Evolutionary conservation across 1,284 basidiomycete genomes (phyloP).

Genomic region (Ustilago cynodontis): DNA sequence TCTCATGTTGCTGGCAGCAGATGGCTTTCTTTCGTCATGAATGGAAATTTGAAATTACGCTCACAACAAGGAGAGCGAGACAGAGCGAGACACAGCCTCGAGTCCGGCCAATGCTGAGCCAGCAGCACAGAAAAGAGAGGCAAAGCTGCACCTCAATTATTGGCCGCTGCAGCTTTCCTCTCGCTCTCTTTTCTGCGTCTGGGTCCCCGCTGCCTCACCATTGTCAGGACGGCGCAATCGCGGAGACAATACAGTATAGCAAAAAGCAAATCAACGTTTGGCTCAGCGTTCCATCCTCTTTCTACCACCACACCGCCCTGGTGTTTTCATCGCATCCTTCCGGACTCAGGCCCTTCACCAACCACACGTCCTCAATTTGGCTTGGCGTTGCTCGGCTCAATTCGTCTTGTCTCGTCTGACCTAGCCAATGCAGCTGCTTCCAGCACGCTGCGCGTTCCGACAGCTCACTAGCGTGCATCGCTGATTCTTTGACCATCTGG

Average conservation of each 20-base stretch:
- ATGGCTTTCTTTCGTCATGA: not conserved
- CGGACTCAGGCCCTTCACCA: not conserved
- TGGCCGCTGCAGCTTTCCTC: not conserved
- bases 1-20: conserved; percentile 4
- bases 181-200: not conserved
- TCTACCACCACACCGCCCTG: conserved; percentile 17
- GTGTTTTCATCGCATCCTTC: conserved; percentile 2
- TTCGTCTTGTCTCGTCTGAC: not conserved
- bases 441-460: not conserved
- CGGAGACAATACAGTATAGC: conserved; percentile 11
- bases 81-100: conserved; percentile 4
- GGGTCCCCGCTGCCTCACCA: not conserved
- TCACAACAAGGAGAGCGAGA: not conserved
- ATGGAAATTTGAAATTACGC: conserved; percentile 7
- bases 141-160: not conserved
- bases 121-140: not conserved
- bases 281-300: not conserved
- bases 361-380: not conserved
- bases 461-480: not conserved
- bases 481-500: conserved; percentile 11
- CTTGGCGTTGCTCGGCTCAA: too few relatives aligned
- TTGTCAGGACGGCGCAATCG: conserved; percentile 6
- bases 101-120: conserved; percentile 4
- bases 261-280: not conserved
- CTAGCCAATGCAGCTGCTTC: not conserved